A percentile compares a stretch with the other conserved stretches of the same genome.
Conservation (phyloP, 1,139 yeast species). For the Saccharomyces hybrid region DNA sequence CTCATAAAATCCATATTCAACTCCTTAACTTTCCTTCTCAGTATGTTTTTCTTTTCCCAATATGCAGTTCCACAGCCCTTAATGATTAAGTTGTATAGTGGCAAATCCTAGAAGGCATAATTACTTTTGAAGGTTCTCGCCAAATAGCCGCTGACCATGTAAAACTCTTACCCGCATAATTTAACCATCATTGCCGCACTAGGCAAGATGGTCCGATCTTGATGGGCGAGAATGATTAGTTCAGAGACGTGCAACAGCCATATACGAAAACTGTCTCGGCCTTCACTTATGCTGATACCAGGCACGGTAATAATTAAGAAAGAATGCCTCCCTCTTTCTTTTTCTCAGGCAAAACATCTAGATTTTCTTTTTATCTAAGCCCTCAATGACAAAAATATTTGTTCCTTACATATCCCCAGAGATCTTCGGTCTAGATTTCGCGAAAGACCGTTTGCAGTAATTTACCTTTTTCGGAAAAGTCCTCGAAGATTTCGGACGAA, state of each 20-base stretch:
- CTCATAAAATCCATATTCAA: background rate
- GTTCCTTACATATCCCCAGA: conserved; percentile 1
- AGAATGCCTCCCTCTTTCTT: background rate
- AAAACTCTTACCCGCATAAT: background rate
- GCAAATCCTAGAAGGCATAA: background rate
- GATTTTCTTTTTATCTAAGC: background rate
- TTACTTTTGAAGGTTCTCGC: background rate
- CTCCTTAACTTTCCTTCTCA: background rate
- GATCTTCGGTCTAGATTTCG: conserved; percentile 1
- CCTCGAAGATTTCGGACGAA: background rate
- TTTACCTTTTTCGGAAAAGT: background rate
- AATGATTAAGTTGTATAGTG: background rate
- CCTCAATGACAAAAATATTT: background rate
- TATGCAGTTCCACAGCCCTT: background rate
- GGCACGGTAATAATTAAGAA: background rate
- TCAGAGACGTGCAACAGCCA: background rate
- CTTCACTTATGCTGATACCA: background rate
- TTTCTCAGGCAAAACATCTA: background rate
- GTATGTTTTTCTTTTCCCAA: background rate
- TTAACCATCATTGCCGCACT: background rate
- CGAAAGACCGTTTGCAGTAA: background rate
- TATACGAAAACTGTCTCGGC: background rate
- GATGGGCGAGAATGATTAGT: background rate
- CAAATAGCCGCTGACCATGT: background rate
- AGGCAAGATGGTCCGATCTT: background rate